phyloP scores from a whole-genome alignment of 306 rosid genomes.

The Vigna nakashimae region DNA sequence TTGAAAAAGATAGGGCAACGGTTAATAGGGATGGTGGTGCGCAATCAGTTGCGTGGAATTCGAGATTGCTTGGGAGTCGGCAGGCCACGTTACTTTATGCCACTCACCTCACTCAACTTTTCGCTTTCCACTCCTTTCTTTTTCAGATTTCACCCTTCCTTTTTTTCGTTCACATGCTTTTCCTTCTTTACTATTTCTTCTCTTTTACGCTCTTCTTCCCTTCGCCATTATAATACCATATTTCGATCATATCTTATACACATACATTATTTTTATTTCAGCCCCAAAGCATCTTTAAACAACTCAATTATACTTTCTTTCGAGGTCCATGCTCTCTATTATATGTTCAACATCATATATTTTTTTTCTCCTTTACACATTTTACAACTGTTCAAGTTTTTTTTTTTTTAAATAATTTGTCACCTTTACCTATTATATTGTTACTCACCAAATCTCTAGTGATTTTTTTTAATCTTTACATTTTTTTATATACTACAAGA shows the following conservation, averaged over 20 bases:
- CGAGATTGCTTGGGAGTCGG: slow-evolving; percentile 49
- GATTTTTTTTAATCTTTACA: no score
- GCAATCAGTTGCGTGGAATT: slow-evolving; percentile 48
- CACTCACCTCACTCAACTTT: slow-evolving; percentile 19
- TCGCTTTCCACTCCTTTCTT: slow-evolving; percentile 34
- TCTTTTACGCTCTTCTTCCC: not conserved
- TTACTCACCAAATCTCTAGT: no score
- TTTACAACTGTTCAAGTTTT: no score
- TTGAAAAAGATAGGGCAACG: slow-evolving; percentile 16
- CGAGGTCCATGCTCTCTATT: not conserved
- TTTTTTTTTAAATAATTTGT: no score
- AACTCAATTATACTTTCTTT: not conserved
- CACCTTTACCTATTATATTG: no score
- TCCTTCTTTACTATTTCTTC: not conserved
- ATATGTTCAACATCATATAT: not conserved
- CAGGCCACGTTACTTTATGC: slow-evolving; percentile 43
- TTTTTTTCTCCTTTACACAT: no score
- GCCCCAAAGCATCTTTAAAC: not conserved
- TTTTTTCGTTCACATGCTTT: slow-evolving; percentile 1
- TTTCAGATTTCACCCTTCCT: slow-evolving; percentile 31
- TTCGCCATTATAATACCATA: not conserved
- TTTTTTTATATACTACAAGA: no score
- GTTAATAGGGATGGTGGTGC: slow-evolving; percentile 7
- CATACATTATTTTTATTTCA: not conserved
- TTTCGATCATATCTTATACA: not conserved